phyloP scores from a whole-genome alignment of 371 early-diverging fungal species.

The Cladochytrium tenue region DNA sequence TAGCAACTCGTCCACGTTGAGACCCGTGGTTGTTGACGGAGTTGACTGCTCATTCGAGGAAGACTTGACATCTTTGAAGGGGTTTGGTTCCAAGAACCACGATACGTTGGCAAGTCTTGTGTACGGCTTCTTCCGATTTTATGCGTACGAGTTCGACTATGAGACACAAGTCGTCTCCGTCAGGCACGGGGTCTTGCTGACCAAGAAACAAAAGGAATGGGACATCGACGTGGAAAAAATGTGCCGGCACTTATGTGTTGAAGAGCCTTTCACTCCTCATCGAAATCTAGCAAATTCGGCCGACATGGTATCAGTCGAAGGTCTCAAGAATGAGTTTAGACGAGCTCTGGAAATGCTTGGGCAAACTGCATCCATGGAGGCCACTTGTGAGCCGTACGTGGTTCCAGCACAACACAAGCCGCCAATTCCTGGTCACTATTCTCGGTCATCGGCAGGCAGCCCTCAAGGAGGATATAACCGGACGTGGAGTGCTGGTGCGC shows the following conservation, averaged over 20 bases:
- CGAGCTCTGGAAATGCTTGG: constrained; percentile 66
- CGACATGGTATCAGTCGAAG: constrained; percentile 72
- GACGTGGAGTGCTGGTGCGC: too few relatives aligned
- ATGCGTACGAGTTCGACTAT: constrained; percentile 81
- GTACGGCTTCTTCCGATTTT: constrained; percentile 80
- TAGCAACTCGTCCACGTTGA: background rate
- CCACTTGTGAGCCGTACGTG: background rate
- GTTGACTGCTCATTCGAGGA: constrained; percentile 71
- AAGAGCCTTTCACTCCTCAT: constrained; percentile 82
- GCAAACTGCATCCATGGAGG: background rate
- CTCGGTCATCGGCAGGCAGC: too few relatives aligned
- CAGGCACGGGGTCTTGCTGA: constrained; percentile 71
- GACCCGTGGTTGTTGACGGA: constrained; percentile 47
- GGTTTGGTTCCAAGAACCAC: constrained; percentile 51
- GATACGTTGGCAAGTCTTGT: constrained; percentile 75
- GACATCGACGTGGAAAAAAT: constrained; percentile 54
- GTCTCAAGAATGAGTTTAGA: constrained; percentile 74
- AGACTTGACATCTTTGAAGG: constrained; percentile 37
- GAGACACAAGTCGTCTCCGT: constrained; percentile 74
- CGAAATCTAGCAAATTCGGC: constrained; percentile 90
- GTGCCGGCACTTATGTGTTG: constrained; percentile 76
- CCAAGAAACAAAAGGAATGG: constrained; percentile 85
- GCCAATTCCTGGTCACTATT: too few relatives aligned
- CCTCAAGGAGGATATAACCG: too few relatives aligned
- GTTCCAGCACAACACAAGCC: too few relatives aligned